These are phyloP conservation scores for Colletotrichum cordylinicola DNA, from an alignment of 2,329 filamentous ascomycete genomes.

Conservation along the genomic window DNA sequence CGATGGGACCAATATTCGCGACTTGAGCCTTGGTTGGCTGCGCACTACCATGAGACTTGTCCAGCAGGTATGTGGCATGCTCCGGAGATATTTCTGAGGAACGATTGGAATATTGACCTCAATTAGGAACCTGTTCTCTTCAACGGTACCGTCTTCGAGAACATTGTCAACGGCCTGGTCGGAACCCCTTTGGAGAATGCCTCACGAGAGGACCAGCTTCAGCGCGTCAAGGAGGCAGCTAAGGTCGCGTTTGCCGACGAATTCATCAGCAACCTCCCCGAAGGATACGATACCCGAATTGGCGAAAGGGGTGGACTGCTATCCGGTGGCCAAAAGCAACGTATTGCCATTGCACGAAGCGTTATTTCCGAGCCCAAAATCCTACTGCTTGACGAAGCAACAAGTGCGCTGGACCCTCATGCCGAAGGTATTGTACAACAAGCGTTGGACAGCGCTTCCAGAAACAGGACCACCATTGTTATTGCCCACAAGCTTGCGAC, in stretches of 20 bases:
- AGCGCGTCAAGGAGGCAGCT: constrained; percentile 39
- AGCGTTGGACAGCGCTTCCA: constrained; percentile 58
- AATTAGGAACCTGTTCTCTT: constrained; percentile 29
- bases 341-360: constrained; percentile 70
- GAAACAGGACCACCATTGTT: constrained; percentile 65
- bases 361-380: constrained; percentile 67
- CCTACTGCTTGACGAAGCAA: constrained; percentile 71
- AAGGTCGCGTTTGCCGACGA: constrained; percentile 28
- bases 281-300: constrained; percentile 29
- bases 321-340: constrained; percentile 67
- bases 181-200: constrained; percentile 14
- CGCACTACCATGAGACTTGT: constrained; percentile 35
- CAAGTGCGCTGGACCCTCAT: constrained; percentile 55
- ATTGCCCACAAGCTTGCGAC: constrained; percentile 63
- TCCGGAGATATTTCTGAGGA: too few relatives aligned
- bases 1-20: constrained; percentile 29
- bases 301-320: constrained; percentile 28
- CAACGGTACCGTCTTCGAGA: constrained; percentile 27
- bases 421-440: constrained; percentile 56
- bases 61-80: constrained; percentile 25
- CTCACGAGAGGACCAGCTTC: constrained; percentile 30
- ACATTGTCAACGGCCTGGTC: constrained; percentile 27
- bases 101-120: constrained; percentile 12
- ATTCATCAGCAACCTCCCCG: constrained; percentile 27
- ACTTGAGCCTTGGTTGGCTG: constrained; percentile 33